Evolutionary conservation across 83 land plant genomes (phyloP).

Genomic region (Picea mariana): DNA sequence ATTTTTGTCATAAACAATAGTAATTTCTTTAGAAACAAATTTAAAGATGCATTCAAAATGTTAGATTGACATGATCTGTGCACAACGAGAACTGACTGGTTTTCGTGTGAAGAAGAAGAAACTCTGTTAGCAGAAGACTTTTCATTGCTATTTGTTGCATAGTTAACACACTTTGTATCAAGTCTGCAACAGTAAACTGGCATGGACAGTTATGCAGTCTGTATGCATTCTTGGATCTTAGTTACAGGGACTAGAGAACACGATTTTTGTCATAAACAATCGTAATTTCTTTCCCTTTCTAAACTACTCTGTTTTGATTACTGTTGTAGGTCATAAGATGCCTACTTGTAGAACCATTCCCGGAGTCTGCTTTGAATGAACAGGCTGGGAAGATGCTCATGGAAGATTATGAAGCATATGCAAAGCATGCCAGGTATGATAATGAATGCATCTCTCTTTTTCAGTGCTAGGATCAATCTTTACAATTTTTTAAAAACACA

Average conservation of each 20-base stretch:
- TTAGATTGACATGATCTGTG: neutral
- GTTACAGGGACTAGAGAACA: no score
- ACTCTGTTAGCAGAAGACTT: neutral
- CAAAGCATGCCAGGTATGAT: constrained; percentile 86
- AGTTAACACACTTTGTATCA: neutral
- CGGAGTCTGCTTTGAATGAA: constrained; percentile 98
- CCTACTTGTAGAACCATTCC: constrained; percentile 91
- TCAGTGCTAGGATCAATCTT: neutral
- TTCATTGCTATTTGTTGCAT: no score
- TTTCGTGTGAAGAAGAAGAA: no score
- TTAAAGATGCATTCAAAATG: no score
- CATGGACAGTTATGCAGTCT: neutral
- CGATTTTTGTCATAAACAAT: neutral
- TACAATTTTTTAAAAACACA: neutral
- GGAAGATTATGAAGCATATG: constrained; percentile 95
- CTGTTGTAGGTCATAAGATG: constrained; percentile 80
- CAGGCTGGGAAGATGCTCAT: constrained; percentile 98
- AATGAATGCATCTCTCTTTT: neutral
- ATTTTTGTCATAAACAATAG: no score
- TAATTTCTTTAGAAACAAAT: neutral
- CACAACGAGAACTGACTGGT: neutral
- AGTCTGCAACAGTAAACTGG: neutral
- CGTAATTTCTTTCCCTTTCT: neutral
- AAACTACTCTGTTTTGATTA: neutral
- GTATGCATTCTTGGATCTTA: no score